Base-by-base conservation (phyloP, 768 basidiomycete species). In the Lentinula guzmanii region DNA sequence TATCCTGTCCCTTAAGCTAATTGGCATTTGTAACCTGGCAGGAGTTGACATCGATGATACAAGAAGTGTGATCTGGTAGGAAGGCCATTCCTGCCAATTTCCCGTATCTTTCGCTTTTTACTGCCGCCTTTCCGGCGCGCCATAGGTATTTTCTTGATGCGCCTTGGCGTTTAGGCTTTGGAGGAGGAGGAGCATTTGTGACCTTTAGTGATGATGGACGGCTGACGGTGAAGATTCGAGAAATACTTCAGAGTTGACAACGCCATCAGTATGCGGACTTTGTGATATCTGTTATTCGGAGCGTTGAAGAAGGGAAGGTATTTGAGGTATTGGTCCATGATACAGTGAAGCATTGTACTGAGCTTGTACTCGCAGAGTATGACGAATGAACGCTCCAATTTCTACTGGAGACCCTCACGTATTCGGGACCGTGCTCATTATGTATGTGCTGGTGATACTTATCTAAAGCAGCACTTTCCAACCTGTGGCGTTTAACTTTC, bases 161-260 rank as follows among this genome's bases (percentile, higher is more conserved):
- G 46, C 46, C 46, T 48, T 24, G 11, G 18, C 21, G 3, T 48
- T 48, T 48, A 48, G 46, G 46, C 46, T 48, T 48, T 13, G 51
- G 16, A 28, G 28, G 51, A 35, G 15, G 15, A 6, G 16, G 28
- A 34, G 8, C 31, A 5, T 9, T 52, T 33, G 31, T 21, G 33
- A 34, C 31, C 51, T 52, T 15, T n/a, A 52, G n/a, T 7, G 51
- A 48, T 16, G 8, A 18, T 34, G n/a, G 37, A 39, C 37, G 53
- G 53, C 33, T 54, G 53, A 54, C 53, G 53, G 53, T 54, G 53
- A 54, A 54, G 10, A 41, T 54, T 35, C 34, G 53, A 54, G 53
- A 54, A 54, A 35, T 13, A 21, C 51, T 52, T 15, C 15, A 33
- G n/a, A 52, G 31, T 16, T 33, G 51, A 34, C 31, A 31, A 15